Percentiles rank a stretch among this genome's conserved stretches.
These are phyloP conservation scores for Lachancea fermentati DNA, from an alignment of 805 yeast genomes.

Conservation along the genomic window DNA sequence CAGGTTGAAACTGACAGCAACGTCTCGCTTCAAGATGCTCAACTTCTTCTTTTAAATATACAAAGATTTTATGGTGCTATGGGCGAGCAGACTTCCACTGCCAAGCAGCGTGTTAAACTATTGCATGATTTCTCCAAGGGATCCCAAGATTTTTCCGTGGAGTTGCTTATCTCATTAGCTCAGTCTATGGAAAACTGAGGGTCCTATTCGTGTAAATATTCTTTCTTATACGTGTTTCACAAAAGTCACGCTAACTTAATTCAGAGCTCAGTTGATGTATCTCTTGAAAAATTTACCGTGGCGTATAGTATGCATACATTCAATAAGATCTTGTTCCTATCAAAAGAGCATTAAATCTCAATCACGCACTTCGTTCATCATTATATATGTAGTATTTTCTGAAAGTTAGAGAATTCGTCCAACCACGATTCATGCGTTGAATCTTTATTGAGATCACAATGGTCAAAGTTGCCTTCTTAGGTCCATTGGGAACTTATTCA, in stretches of 20 bases:
- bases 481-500: slow-evolving; percentile 91
- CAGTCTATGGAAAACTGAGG: slow-evolving; percentile 52
- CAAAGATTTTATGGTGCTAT: slow-evolving; percentile 81
- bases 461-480: slow-evolving; percentile 63
- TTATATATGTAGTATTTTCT: too few relatives aligned
- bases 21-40: slow-evolving; percentile 69
- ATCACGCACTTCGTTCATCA: too few relatives aligned
- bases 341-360: too few relatives aligned
- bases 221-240: too few relatives aligned
- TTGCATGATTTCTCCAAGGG: slow-evolving; percentile 70
- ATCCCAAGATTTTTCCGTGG: slow-evolving; percentile 56
- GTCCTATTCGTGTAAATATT: not conserved
- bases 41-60: slow-evolving; percentile 63
- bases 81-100: slow-evolving; percentile 38
- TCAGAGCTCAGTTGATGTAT: too few relatives aligned
- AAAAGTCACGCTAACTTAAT: too few relatives aligned
- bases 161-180: slow-evolving; percentile 63
- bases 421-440: too few relatives aligned
- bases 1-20: slow-evolving; percentile 66
- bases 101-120: slow-evolving; percentile 48
- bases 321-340: too few relatives aligned
- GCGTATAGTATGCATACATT: too few relatives aligned
- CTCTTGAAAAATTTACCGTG: too few relatives aligned
- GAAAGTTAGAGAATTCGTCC: too few relatives aligned
- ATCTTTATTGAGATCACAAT: not conserved